These are phyloP conservation scores for Mycena chlorophos DNA, from an alignment of 768 basidiomycete species.

Conservation along the genomic window DNA sequence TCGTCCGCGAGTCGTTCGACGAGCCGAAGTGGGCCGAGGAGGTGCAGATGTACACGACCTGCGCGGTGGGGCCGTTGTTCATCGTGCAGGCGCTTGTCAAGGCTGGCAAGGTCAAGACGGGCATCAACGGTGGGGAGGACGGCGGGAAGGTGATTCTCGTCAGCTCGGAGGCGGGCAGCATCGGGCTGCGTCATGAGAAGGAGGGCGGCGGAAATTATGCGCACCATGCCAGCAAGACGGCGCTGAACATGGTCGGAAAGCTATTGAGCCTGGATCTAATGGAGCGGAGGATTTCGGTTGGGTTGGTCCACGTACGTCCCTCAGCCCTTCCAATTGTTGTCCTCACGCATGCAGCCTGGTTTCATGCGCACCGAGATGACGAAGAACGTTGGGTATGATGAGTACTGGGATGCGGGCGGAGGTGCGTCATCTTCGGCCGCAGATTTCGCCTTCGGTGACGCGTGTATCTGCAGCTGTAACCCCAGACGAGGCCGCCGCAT, in stretches of 20 bases:
- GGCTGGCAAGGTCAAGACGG: slow-evolving; percentile 13
- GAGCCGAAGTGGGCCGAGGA: slow-evolving; percentile 39
- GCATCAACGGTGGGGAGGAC: background rate
- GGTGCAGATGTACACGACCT: slow-evolving; percentile 46
- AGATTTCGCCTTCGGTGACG: background rate
- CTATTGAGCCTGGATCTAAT: slow-evolving; percentile 41
- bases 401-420: slow-evolving; percentile 45
- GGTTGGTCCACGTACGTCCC: slow-evolving; percentile 44
- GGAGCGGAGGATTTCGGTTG: slow-evolving; percentile 39
- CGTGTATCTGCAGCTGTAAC: slow-evolving; percentile 36
- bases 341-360: slow-evolving; percentile 38
- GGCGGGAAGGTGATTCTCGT: slow-evolving; percentile 40
- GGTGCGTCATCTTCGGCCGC: slow-evolving; percentile 27
- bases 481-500: slow-evolving; percentile 42
- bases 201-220: slow-evolving; percentile 52
- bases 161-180: slow-evolving; percentile 48
- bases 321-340: background rate
- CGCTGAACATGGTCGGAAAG: slow-evolving; percentile 49
- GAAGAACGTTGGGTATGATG: slow-evolving; percentile 43
- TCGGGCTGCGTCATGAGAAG: slow-evolving; percentile 39
- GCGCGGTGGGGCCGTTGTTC: slow-evolving; percentile 44
- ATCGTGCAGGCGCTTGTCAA: slow-evolving; percentile 25
- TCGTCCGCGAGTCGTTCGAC: slow-evolving; percentile 34
- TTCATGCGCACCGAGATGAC: slow-evolving; percentile 52
- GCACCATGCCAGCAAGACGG: slow-evolving; percentile 50